phyloP scores from a whole-genome alignment of 2,329 filamentous ascomycete species.

The Thelonectria olida region DNA sequence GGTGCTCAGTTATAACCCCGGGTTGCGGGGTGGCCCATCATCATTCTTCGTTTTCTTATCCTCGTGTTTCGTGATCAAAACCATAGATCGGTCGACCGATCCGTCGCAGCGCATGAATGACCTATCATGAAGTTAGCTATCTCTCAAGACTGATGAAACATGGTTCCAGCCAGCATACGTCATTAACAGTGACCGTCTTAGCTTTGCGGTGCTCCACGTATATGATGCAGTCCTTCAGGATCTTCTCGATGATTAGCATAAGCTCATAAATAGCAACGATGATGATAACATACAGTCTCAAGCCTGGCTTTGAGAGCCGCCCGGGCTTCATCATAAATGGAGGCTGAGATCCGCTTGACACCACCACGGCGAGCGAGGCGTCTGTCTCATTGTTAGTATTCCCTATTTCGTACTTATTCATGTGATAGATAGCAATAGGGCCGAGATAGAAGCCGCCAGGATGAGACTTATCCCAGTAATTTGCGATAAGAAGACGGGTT shows the following conservation, averaged over 20 bases:
- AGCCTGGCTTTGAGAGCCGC: conserved; percentile 60
- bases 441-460: not conserved
- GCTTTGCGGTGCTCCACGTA: conserved; percentile 63
- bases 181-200: conserved; percentile 70
- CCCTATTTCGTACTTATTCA: no score
- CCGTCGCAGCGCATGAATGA: conserved; percentile 59
- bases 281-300: conserved; percentile 48
- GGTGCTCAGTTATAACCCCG: not conserved
- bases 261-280: no score
- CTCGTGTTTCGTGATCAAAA: conserved; percentile 57
- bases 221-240: conserved; percentile 58
- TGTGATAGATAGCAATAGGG: not conserved
- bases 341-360: conserved; percentile 75
- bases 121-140: conserved; percentile 50
- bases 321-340: conserved; percentile 72
- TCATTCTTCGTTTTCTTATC: conserved; percentile 12
- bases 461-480: not conserved
- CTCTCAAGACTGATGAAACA: conserved; percentile 10
- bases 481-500: not conserved
- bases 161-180: conserved; percentile 56
- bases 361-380: conserved; percentile 80
- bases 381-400: conserved; percentile 48
- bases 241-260: conserved; percentile 48
- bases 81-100: conserved; percentile 66
- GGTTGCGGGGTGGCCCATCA: not conserved